Conservation (phyloP, 441 rosid species). For the Populus tomentosa region DNA sequence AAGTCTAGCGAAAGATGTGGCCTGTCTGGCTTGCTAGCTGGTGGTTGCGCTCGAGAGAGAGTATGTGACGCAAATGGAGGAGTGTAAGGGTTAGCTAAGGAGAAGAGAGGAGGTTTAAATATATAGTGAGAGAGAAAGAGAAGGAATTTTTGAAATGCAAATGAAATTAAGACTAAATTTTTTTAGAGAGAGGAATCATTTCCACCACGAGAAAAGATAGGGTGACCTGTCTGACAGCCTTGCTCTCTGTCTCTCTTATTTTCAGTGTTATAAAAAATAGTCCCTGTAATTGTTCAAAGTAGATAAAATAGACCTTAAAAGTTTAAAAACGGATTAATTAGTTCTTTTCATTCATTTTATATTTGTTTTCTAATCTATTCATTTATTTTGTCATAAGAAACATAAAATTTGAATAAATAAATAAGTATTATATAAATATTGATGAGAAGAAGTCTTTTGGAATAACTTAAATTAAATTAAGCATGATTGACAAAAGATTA, state of each 20-base stretch:
- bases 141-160: conserved; percentile 32
- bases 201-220: conserved; percentile 54
- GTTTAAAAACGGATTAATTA: background rate
- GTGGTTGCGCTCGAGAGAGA: background rate
- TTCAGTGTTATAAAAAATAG: background rate
- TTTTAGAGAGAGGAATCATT: conserved; percentile 43
- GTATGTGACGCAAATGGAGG: background rate
- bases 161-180: conserved; percentile 36
- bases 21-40: background rate
- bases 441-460: background rate
- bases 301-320: background rate
- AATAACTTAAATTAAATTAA: too few species aligned
- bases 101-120: background rate
- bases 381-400: too few species aligned
- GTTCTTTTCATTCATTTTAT: background rate
- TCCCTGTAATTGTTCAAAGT: background rate
- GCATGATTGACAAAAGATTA: background rate
- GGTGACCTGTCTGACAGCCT: conserved; percentile 68
- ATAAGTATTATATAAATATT: too few species aligned
- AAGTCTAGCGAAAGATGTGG: background rate
- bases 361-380: too few species aligned
- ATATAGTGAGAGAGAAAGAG: conserved; percentile 15
- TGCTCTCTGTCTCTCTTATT: conserved; percentile 2
- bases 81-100: background rate
- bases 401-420: too few species aligned